Evolutionary conservation across 306 rosid genomes (phyloP), one percentile per base, ranked within the genome.

Genomic region (Ammopiptanthus mongolicus): DNA sequence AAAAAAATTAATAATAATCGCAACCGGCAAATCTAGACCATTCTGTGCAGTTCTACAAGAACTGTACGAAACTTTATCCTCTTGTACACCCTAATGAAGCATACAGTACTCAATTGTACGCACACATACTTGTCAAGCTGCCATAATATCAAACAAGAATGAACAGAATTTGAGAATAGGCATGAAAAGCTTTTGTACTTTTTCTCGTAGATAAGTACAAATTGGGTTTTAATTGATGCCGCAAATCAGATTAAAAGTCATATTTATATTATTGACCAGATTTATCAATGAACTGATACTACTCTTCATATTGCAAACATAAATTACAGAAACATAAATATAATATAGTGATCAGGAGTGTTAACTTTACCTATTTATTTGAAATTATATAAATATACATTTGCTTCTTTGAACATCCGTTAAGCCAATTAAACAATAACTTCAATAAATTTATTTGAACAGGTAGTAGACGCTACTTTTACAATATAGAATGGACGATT

Each of bases 381-480:
- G 56, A 65, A 81, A 84, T 70, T 63, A 65, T 8, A 77, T 52
- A 71, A 78, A 67, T 44, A 63, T 61, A 55, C 78, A 78, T 39
- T 66, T 28, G 34, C 28, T 71, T 60, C 55, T 78, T 75, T 75
- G 73, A 2, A 12, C 74, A 21, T 61, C 58, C 65, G 67, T 29
- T 22, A 65, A 63, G 41, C 28, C 81, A 59, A 69, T 74, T 64
- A 93, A 57, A 12, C 78, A 52, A 77, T 73, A 78, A 89, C 68
- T 61, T 90, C 83, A 55, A 92, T 72, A 29, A 90, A 89, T 72
- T 84, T 89, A 23, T 44, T 66, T 0, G 88, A 86, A n/a, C n/a
- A n/a, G n/a, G n/a, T n/a, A n/a, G n/a, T n/a, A n/a, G n/a, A n/a
- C n/a, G n/a, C n/a, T n/a, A n/a, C n/a, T n/a, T n/a, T n/a, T n/a